Conservation (phyloP, 306 rosid species). For the Fagus crenata region DNA sequence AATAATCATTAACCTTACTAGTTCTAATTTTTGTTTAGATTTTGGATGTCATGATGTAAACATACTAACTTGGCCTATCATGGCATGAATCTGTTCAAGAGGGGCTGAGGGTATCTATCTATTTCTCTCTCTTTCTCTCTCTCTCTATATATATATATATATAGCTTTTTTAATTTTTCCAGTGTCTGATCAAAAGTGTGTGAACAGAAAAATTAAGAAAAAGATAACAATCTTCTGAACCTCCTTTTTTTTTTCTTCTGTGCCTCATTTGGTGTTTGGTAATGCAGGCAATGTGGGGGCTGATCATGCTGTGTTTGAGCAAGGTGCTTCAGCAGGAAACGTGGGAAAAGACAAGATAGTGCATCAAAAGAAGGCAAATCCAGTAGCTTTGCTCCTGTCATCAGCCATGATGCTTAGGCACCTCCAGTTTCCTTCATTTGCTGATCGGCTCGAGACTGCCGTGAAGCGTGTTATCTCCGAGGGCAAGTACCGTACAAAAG, state of each 20-base stretch:
- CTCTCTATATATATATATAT: no score
- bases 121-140: background rate
- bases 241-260: background rate
- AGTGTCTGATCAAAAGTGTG: no score
- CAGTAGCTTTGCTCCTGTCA: conserved; percentile 77
- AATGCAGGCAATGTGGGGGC: conserved; percentile 70
- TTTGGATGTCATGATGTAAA: background rate
- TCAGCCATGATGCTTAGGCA: conserved; percentile 92
- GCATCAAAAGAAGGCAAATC: conserved; percentile 68
- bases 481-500: conserved; percentile 60
- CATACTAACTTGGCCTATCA: background rate
- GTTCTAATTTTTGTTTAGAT: background rate
- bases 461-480: conserved; percentile 63
- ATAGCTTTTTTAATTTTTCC: no score
- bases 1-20: background rate
- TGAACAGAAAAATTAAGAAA: no score
- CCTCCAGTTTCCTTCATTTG: conserved; percentile 82
- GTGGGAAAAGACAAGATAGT: conserved; percentile 63
- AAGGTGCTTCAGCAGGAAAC: conserved; percentile 84
- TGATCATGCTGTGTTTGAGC: conserved; percentile 83
- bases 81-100: background rate
- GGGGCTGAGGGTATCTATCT: background rate
- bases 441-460: conserved; percentile 77
- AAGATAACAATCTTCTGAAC: background rate
- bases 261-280: background rate